Percentiles rank a stretch among this genome's conserved stretches.
Evolutionary conservation across 1,284 basidiomycete species (phyloP).

Genomic region (Malassezia brasiliensis): DNA sequence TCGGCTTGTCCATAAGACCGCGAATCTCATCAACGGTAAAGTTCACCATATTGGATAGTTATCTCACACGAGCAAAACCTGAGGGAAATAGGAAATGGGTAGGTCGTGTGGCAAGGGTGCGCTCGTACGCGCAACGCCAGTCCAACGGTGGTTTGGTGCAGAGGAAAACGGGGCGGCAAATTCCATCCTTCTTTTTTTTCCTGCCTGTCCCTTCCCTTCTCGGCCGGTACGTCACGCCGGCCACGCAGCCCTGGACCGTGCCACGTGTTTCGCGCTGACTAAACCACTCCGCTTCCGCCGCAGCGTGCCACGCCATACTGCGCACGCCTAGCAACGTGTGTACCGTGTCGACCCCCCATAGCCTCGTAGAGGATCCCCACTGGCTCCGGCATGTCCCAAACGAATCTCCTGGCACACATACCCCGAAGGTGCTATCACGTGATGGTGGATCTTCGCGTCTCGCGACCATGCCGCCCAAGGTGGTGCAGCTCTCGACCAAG

Average conservation of each 20-base stretch:
- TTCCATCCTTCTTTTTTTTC: not conserved
- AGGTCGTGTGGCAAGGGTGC: conserved; percentile 15
- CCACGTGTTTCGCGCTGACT: not conserved
- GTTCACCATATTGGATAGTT: conserved; percentile 19
- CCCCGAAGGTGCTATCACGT: not conserved
- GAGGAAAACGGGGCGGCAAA: conserved; percentile 12
- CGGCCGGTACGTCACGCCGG: conserved; percentile 1
- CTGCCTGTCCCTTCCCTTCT: not conserved
- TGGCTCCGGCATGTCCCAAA: too few species aligned
- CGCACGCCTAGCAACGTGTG: not conserved
- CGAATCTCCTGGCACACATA: too few species aligned
- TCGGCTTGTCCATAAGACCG: conserved; percentile 73
- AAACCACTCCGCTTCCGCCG: not conserved
- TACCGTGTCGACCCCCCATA: not conserved
- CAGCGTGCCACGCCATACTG: not conserved
- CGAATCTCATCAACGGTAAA: conserved; percentile 65
- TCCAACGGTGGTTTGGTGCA: conserved; percentile 4
- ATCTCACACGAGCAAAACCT: conserved; percentile 10
- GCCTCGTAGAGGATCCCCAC: too few species aligned
- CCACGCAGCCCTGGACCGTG: too few species aligned
- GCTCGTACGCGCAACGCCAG: conserved; percentile 14
- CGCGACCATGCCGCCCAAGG: conserved; percentile 31
- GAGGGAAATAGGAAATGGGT: not conserved
- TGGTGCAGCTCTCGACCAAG: conserved; percentile 60
- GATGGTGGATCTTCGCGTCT: not conserved